phyloP scores from a whole-genome alignment of 768 basidiomycete species.

The Rhodosporidiobolus sp. region DNA sequence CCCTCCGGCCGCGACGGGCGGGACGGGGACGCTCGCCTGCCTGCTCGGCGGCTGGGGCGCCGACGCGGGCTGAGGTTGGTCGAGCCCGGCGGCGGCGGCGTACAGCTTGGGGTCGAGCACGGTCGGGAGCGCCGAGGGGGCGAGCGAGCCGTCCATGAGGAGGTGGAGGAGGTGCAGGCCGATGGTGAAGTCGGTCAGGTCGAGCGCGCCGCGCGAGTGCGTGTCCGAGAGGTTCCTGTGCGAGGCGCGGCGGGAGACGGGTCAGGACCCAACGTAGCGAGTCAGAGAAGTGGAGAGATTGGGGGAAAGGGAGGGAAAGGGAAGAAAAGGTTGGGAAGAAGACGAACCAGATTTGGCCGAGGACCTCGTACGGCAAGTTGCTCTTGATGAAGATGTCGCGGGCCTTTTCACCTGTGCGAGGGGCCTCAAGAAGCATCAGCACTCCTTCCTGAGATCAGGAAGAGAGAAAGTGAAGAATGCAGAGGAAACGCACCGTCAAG shows the following conservation, averaged over 20 bases:
- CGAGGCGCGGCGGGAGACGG: not conserved
- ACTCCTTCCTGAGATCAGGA: not conserved
- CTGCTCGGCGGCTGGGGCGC: constrained; percentile 10
- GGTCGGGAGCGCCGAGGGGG: constrained; percentile 51
- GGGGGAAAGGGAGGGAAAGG: too few relatives aligned
- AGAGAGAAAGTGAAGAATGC: not conserved
- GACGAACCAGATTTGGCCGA: constrained; percentile 85
- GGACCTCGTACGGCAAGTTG: constrained; percentile 75
- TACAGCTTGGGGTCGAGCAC: constrained; percentile 35
- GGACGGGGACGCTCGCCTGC: constrained; percentile 22
- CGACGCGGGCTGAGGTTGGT: too few relatives aligned
- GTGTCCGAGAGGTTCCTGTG: constrained; percentile 90
- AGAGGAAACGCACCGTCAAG: constrained; percentile 60
- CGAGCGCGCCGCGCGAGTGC: constrained; percentile 81
- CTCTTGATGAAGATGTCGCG: constrained; percentile 88
- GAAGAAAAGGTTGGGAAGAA: too few relatives aligned
- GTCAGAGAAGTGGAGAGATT: too few relatives aligned
- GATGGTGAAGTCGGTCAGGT: constrained; percentile 85
- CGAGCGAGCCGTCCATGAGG: constrained; percentile 74
- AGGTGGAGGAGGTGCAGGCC: constrained; percentile 81
- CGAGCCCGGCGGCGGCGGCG: constrained; percentile 34
- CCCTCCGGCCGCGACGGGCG: not conserved
- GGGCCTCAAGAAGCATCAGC: not conserved
- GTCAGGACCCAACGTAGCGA: too few relatives aligned
- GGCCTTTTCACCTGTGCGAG: constrained; percentile 85